phyloP scores from a whole-genome alignment of 345 rosid species.

The Ricinus communis region DNA sequence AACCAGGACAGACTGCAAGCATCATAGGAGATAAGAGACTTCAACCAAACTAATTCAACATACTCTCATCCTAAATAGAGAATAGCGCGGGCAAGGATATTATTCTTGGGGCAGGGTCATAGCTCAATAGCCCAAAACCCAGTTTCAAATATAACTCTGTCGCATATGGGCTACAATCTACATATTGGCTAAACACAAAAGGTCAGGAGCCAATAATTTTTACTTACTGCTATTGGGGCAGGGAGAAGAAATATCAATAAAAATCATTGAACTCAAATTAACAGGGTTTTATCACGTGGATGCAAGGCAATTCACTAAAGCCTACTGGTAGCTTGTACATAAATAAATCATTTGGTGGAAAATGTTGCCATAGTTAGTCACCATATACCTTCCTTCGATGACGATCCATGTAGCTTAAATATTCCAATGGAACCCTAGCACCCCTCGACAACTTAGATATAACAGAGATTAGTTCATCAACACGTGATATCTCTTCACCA shows the following conservation, averaged over 20 bases:
- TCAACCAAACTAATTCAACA: not conserved
- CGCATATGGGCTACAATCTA: too few relatives aligned
- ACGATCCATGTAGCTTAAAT: constrained; percentile 77
- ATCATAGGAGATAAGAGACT: constrained; percentile 9
- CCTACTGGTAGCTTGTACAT: not conserved
- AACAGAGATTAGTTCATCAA: constrained; percentile 65
- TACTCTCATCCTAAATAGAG: not conserved
- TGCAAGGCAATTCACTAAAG: not conserved
- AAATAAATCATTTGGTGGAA: not conserved
- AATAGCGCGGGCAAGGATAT: not conserved
- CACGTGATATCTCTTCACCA: constrained; percentile 68
- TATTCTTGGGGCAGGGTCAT: not conserved
- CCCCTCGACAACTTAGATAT: constrained; percentile 72
- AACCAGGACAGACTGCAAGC: constrained; percentile 81
- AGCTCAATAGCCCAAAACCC: not conserved
- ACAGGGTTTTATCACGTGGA: not conserved
- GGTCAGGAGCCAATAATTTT: not conserved
- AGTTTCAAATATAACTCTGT: not conserved
- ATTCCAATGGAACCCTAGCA: constrained; percentile 90
- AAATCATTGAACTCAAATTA: not conserved
- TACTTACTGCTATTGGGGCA: not conserved
- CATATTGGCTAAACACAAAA: not conserved
- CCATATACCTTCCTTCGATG: constrained; percentile 82
- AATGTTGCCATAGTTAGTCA: not conserved
- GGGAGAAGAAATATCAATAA: not conserved